Evolutionary conservation across 2,329 filamentous ascomycete genomes (phyloP).

Genomic region (Cucurbitaria berberidis): DNA sequence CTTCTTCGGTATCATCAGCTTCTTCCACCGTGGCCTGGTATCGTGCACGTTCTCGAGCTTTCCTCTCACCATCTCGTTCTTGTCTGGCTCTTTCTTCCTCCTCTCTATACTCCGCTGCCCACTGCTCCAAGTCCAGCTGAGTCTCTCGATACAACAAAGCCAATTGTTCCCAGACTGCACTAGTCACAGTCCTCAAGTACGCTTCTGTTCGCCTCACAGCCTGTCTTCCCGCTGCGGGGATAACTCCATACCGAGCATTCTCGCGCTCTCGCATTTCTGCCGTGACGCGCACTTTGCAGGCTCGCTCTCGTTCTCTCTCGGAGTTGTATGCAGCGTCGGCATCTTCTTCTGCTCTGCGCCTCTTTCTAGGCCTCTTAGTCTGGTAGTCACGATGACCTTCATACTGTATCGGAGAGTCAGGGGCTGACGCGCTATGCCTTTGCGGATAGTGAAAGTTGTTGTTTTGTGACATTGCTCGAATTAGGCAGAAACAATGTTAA

Average conservation of each 20-base stretch:
- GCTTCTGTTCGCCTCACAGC: background rate
- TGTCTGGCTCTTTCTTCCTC: background rate
- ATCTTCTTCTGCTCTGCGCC: background rate
- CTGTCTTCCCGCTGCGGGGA: background rate
- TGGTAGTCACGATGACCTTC: background rate
- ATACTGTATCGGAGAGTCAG: background rate
- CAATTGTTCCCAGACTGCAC: background rate
- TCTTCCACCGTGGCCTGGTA: background rate
- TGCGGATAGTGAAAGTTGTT: background rate
- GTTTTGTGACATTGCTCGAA: background rate
- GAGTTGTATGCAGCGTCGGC: background rate
- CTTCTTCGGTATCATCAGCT: background rate
- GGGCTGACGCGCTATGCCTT: background rate
- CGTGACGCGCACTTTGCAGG: background rate
- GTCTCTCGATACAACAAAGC: background rate
- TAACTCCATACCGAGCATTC: background rate
- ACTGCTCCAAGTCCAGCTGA: background rate
- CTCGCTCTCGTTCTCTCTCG: background rate
- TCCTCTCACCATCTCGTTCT: background rate
- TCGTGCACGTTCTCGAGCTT: background rate
- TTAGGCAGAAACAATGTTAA: background rate
- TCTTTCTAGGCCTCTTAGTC: background rate
- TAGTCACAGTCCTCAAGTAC: background rate
- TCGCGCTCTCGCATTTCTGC: background rate
- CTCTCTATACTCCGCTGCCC: background rate